These are phyloP conservation scores for Pseudogymnoascus sp. DNA, from an alignment of 2,329 filamentous ascomycete genomes.

Conservation along the genomic window DNA sequence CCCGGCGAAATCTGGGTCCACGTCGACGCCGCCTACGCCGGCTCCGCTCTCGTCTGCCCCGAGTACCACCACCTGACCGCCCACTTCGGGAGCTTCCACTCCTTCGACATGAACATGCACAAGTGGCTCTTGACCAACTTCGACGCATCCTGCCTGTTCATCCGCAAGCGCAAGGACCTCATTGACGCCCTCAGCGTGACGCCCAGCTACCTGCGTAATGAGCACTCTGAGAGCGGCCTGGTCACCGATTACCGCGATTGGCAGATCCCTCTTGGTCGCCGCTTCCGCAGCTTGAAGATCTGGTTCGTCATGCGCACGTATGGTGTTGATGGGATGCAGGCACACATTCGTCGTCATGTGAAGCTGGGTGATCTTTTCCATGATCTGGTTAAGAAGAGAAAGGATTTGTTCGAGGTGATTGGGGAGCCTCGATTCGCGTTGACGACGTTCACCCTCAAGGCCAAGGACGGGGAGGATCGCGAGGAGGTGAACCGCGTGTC, in stretches of 20 bases:
- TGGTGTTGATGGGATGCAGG: slow-evolving; percentile 67
- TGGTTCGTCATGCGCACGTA: slow-evolving; percentile 90
- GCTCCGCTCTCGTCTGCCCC: slow-evolving; percentile 72
- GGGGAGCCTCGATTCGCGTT: slow-evolving; percentile 70
- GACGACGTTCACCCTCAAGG: slow-evolving; percentile 64
- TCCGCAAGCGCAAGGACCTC: slow-evolving; percentile 68
- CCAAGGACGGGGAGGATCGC: slow-evolving; percentile 29
- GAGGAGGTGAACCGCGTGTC: slow-evolving; percentile 61
- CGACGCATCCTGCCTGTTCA: slow-evolving; percentile 73
- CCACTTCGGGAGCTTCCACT: slow-evolving; percentile 64
- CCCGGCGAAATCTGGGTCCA: slow-evolving; percentile 73
- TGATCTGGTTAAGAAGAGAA: slow-evolving; percentile 46
- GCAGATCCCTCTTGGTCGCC: slow-evolving; percentile 86
- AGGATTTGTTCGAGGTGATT: slow-evolving; percentile 69
- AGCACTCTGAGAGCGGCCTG: slow-evolving; percentile 69
- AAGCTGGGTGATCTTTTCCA: slow-evolving; percentile 64
- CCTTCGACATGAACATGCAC: slow-evolving; percentile 93
- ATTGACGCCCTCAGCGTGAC: slow-evolving; percentile 72
- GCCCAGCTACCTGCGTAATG: slow-evolving; percentile 75
- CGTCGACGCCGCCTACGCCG: slow-evolving; percentile 88
- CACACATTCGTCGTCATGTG: slow-evolving; percentile 65
- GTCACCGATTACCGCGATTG: slow-evolving; percentile 96
- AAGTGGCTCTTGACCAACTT: slow-evolving; percentile 97
- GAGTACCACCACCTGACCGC: slow-evolving; percentile 66
- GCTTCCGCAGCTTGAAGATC: slow-evolving; percentile 84